These are phyloP conservation scores for Tolypocladium inflatum DNA, from an alignment of 2,329 filamentous ascomycete species.

Conservation along the genomic window DNA sequence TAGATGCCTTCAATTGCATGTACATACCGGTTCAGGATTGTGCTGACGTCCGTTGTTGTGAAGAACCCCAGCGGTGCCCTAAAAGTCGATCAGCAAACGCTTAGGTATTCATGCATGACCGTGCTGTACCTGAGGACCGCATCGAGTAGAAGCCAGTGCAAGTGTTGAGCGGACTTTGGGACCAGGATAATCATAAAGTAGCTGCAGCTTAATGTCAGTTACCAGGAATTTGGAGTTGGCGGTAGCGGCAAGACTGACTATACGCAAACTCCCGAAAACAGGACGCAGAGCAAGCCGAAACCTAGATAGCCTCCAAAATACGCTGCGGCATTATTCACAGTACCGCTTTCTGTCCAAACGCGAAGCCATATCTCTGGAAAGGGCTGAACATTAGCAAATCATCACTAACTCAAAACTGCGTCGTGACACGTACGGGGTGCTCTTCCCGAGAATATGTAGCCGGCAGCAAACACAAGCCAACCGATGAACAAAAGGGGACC, in stretches of 20 bases:
- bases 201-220: not conserved
- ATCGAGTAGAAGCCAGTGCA: conserved; percentile 1
- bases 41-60: not conserved
- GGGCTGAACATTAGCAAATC: not conserved
- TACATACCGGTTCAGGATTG: conserved; percentile 1
- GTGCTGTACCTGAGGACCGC: not conserved
- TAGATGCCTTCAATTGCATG: not conserved
- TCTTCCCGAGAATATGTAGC: not conserved
- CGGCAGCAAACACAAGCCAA: conserved; percentile 1
- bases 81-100: not conserved
- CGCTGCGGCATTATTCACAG: not conserved
- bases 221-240: too few relatives aligned
- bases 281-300: not conserved
- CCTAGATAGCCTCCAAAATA: conserved; percentile 2
- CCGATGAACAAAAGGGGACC: not conserved
- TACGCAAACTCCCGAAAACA: not conserved
- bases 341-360: not conserved
- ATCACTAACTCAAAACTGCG: not conserved
- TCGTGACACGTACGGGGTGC: not conserved
- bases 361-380: conserved; percentile 2
- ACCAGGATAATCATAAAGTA: conserved; percentile 2
- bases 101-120: not conserved
- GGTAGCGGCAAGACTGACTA: not conserved
- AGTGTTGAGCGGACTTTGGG: not conserved
- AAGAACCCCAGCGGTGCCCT: conserved; percentile 3